Evolutionary conservation across 140 eudicot genomes (phyloP).

Genomic region (Ambrosia hybrid): DNA sequence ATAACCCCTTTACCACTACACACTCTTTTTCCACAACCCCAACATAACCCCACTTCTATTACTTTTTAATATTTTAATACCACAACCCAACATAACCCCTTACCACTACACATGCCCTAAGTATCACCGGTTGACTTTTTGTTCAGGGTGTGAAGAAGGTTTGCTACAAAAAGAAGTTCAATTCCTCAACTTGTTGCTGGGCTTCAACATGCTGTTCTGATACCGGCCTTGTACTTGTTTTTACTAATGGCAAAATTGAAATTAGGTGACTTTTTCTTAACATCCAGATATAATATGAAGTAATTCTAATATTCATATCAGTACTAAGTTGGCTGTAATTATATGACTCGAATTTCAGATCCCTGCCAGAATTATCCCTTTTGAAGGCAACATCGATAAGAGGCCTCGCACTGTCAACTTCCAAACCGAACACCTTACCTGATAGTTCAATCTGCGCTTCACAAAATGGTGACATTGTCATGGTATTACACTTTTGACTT

Average conservation of each 20-base stretch:
- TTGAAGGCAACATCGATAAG: constrained; percentile 75
- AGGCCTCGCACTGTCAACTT: constrained; percentile 60
- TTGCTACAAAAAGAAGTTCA: constrained; percentile 78
- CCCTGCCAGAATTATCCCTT: constrained; percentile 84
- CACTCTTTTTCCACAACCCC: no score
- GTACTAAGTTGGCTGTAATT: constrained; percentile 9
- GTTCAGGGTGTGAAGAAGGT: constrained; percentile 90
- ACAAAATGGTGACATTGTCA: constrained; percentile 65
- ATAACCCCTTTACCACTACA: no score
- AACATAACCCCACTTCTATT: no score
- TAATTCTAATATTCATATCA: not conserved
- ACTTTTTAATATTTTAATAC: no score
- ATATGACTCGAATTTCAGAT: constrained; percentile 49
- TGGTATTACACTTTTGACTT: constrained; percentile 50
- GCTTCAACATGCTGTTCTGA: constrained; percentile 72
- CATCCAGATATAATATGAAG: not conserved
- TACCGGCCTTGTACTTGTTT: constrained; percentile 71
- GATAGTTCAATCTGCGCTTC: constrained; percentile 65
- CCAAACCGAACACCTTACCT: constrained; percentile 51
- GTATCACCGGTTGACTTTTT: constrained; percentile 5
- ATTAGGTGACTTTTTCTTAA: constrained; percentile 55
- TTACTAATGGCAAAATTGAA: constrained; percentile 71
- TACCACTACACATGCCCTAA: no score
- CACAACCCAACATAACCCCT: no score
- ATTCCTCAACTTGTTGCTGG: constrained; percentile 76